Conservation (phyloP, 176 grass and related monocot genomes). For the Rhynchospora tenuis region DNA sequence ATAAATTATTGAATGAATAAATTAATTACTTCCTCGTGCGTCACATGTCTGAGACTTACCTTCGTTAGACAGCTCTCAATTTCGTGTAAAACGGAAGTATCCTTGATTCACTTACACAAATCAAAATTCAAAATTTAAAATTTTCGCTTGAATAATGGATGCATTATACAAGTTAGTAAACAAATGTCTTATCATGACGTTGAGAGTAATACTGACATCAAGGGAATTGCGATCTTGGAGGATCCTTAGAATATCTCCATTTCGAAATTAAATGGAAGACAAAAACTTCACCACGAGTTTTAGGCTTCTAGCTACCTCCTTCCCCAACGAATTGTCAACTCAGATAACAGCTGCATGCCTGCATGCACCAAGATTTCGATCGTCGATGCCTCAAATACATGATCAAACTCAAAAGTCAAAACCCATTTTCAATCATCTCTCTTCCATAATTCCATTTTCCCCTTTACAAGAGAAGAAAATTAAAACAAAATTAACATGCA, state of each 20-base stretch:
- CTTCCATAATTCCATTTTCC: background rate
- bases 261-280: background rate
- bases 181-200: background rate
- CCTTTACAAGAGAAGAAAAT: background rate
- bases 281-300: background rate
- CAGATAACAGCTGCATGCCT: background rate
- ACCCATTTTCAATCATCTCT: background rate
- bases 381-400: background rate
- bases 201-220: background rate
- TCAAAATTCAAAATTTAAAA: background rate
- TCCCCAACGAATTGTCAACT: constrained; percentile 19
- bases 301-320: background rate
- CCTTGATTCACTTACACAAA: background rate
- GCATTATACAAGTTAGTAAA: background rate
- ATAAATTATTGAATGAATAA: background rate
- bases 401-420: background rate
- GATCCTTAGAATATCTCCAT: background rate
- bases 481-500: background rate
- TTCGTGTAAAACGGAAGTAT: background rate
- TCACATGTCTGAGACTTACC: background rate
- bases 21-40: background rate
- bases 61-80: background rate
- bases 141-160: background rate
- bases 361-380: background rate
- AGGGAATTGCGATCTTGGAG: background rate